Base-by-base conservation (phyloP, 176 grass and related monocot genomes). In the Phragmites australis region DNA sequence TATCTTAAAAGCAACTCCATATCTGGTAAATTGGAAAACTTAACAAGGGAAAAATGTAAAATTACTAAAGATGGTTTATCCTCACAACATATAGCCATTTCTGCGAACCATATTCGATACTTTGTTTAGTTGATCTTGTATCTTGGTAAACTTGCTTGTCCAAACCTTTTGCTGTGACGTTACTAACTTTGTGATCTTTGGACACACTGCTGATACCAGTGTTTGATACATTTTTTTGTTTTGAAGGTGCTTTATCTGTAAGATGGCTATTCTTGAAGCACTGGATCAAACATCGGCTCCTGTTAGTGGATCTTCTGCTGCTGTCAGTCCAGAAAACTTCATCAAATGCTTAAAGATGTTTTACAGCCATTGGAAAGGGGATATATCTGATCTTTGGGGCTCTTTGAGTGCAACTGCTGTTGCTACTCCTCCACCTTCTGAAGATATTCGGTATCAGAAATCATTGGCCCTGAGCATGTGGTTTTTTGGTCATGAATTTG, bases 361-460 rank as follows among this genome's bases (percentile, higher is more conserved):
- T 5, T 87, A 82, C 16, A 11, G 9, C 62, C 71, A 87, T 13
- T 87, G 85, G 85, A 87, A 76, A 26, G 77, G 75, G 19, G 15
- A 76, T 21, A 32, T 2, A 10, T 76, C 30, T 82, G 70, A 76
- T 22, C 25, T 32, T 31, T 87, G 85, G 85, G 79, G 71, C 4
- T 76, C 63, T 51, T 82, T 63, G 0, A 21, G 37, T 76, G 78
- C 63, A 40, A 82, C 82, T 87, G 1, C 63, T 27, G 25, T 87
- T 51, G 85, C 85, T 69, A 82, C 85, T 61, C 85, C 78, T 44
- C 78, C 85, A 31, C 78, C 71, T 32, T 82, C 85, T 76, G 63
- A 82, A 31, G 85, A 87, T 26, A 55, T 87, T 58, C 78, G 78
- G 15, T 87, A 82, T 52, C 22, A 22, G 43, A 82, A 87, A 70